Percentiles rank a stretch among this genome's conserved stretches.
Conservation (phyloP, 2,329 filamentous ascomycete species). For the Cryphonectria carpinicola region DNA sequence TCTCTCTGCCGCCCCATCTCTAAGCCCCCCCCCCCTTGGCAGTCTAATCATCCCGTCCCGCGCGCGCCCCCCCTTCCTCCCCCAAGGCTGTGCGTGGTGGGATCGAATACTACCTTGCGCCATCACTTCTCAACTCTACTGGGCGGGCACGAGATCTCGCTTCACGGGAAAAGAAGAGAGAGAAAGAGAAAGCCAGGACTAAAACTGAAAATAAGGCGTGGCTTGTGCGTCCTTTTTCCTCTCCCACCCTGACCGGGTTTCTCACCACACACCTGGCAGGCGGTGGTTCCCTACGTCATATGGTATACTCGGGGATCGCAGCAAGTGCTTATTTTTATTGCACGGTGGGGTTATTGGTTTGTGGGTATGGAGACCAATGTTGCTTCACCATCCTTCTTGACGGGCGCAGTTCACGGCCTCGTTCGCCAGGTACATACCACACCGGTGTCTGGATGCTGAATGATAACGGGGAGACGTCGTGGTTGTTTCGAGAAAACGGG, state of each 20-base stretch:
- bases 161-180: background rate
- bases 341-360: background rate
- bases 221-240: background rate
- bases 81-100: background rate
- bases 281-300: constrained; percentile 1
- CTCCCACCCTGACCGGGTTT: background rate
- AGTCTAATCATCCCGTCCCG: background rate
- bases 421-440: background rate
- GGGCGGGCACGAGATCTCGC: background rate
- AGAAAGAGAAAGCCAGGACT: background rate
- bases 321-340: background rate
- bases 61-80: too few relatives aligned
- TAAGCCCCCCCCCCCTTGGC: background rate
- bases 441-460: background rate
- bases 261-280: background rate
- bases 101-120: background rate
- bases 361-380: background rate
- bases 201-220: background rate
- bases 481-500: background rate
- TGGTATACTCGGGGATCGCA: background rate
- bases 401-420: background rate
- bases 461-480: background rate
- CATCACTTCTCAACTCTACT: background rate
- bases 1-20: constrained; percentile 1
- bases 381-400: background rate